Base-by-base conservation (phyloP, 2,329 filamentous ascomycete genomes). In the Orbilia ellipsospora region DNA sequence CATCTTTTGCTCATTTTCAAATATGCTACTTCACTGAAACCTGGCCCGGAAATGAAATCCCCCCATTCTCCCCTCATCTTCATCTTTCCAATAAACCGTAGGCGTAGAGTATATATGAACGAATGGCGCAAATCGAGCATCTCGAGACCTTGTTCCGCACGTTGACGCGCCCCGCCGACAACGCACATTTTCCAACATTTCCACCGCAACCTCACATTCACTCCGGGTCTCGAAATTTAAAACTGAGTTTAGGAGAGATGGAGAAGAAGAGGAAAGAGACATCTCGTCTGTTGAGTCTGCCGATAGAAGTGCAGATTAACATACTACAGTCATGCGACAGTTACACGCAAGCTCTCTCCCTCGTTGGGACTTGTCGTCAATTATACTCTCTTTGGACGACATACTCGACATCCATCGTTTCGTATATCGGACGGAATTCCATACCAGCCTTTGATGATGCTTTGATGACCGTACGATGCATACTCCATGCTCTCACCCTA, bases 391-490 rank as follows among this genome's bases (percentile, higher is more conserved):
- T 72, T 15, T 72, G 67, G 67, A 57, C 62, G 13, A 59, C 52
- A 2, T 72, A 54, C 40, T 59, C 67, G 18, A 64, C 60, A 3
- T 72, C 67, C 1, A 59, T 72, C 8, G 23, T 72, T 31, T 72
- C 67, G 2, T 65, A 64, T 40, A 65, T 72, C 16, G 67, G 67
- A 4, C 52, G 60, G 20, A 65, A 60, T 26, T 50, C 67, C 10
- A 65, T 72, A 7, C 67, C 67, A 5, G 59, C 67, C 13, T 72
- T 72, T 28, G 60, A 72, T 36, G 67, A 72, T 28, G 67, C 67
- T 13, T 51, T 72, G 8, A 64, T 72, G 26, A 54, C 67, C 12
- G 67, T 72, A 65, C 59, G 44, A n/a, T 44, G 2, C 2, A 44
- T 12, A 44, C 5, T 2, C 10, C 10, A 44, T n/a, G n/a, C n/a